A percentile compares a stretch with the other conserved stretches of the same genome.
These are phyloP conservation scores for Syncephalastrum sp. DNA, from an alignment of 371 early-diverging fungal genomes.

Conservation along the genomic window DNA sequence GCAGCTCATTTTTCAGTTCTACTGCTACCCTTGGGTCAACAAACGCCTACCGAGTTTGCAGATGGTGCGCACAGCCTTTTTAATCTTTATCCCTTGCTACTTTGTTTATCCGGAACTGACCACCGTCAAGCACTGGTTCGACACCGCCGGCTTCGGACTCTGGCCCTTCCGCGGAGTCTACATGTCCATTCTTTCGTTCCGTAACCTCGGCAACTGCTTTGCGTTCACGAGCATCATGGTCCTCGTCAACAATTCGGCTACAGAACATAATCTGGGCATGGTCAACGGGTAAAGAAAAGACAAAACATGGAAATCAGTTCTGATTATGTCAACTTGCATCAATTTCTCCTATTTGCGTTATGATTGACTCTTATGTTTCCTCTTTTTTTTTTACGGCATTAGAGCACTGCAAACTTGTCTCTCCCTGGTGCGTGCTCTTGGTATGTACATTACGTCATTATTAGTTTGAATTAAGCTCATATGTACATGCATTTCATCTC, in stretches of 20 bases:
- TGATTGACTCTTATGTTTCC: background rate
- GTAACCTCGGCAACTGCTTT: constrained; percentile 52
- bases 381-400: constrained; percentile 16
- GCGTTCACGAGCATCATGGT: constrained; percentile 65
- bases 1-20: constrained; percentile 53
- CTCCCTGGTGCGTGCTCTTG: constrained; percentile 63
- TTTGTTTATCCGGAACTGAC: constrained; percentile 45
- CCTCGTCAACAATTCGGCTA: constrained; percentile 60
- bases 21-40: constrained; percentile 53
- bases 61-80: constrained; percentile 35
- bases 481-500: background rate
- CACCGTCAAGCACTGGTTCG: constrained; percentile 21
- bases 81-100: constrained; percentile 42
- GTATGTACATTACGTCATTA: constrained; percentile 18
- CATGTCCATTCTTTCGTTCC: constrained; percentile 35
- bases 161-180: constrained; percentile 31
- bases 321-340: too few relatives aligned
- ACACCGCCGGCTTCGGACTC: constrained; percentile 13
- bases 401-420: constrained; percentile 60
- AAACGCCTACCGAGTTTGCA: constrained; percentile 31
- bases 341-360: too few relatives aligned
- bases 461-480: background rate
- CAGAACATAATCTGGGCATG: constrained; percentile 55
- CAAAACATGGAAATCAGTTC: too few relatives aligned
- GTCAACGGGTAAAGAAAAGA: constrained; percentile 57